A percentile compares a stretch with the other conserved stretches of the same genome.
Conservation (phyloP, 495 filamentous ascomycete species). For the Viridothelium virens region DNA sequence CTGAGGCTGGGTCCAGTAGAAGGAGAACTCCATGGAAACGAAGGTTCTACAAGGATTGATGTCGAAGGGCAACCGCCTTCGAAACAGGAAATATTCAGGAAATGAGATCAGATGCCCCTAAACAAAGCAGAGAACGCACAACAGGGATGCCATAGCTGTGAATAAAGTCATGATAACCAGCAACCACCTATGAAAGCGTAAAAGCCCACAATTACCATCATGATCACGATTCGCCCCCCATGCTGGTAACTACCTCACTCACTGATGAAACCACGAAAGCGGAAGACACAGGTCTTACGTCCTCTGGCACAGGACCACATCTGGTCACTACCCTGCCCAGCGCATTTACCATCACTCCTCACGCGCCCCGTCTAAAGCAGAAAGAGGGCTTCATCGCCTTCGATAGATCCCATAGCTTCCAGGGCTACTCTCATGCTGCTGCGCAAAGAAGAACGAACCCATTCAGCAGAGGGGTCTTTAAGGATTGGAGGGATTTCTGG, state of each 20-base stretch:
- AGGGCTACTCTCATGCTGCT: constrained; percentile 36
- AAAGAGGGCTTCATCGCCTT: constrained; percentile 51
- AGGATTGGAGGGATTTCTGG: constrained; percentile 95
- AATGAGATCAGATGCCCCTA: neutral
- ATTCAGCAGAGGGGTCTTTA: constrained; percentile 71
- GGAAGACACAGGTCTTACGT: too few relatives aligned
- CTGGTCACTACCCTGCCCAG: too few relatives aligned
- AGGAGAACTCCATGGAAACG: too few relatives aligned
- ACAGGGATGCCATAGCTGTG: neutral
- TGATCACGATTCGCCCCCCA: too few relatives aligned
- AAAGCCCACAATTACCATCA: too few relatives aligned
- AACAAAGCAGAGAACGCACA: neutral
- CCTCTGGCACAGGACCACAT: too few relatives aligned
- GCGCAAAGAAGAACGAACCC: constrained; percentile 54
- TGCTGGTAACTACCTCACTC: too few relatives aligned
- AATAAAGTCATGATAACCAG: neutral
- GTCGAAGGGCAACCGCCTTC: neutral
- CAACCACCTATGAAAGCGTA: too few relatives aligned
- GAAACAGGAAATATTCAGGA: neutral
- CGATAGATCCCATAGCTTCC: constrained; percentile 45
- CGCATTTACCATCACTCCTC: too few relatives aligned
- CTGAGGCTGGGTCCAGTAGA: too few relatives aligned
- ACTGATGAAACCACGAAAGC: too few relatives aligned
- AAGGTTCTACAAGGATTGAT: too few relatives aligned
- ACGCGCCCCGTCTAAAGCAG: constrained; percentile 9